Base-by-base conservation (phyloP, 2,329 filamentous ascomycete species). In the Epichloe scottii region DNA sequence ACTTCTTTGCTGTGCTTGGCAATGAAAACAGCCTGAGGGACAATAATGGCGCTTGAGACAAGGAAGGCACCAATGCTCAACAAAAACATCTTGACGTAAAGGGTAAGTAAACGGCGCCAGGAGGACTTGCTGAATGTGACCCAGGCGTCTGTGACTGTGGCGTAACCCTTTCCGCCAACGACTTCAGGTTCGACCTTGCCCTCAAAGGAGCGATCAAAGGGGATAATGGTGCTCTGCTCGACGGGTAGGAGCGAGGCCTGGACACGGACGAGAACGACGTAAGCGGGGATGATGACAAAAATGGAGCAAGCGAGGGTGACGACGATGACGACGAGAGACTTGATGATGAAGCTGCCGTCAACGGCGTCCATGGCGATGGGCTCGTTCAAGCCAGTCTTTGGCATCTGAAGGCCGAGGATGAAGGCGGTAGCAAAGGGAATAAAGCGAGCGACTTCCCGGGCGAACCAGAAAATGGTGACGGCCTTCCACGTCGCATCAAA, bases 181-280 rank as follows among this genome's bases (percentile, higher is more conserved):
- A 89, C 76, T 53, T 79, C 78, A n/a, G 87, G 82, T 56, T 84
- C 79, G 30, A 91, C 79, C 63, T 82, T 85, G 59, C 87, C 87
- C 56, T 78, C 80, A 62, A 94, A 94, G 33, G 84, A 84, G 57
- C 89, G 86, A 73, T 97, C 91, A 61, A 97, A 95, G 34, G 88
- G 84, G 37, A 97, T 83, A 56, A 96, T 86, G 26, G 87, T 82
- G 69, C 94, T 85, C 57, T 89, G 78, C 17, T 87, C 82, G 53
- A 88, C 84, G 0, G 89, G 80, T 3, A 97, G 80, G 59, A 95
- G 81, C 46, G 87, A 91, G 6, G 90, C 89, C 65, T 95, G 89
- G 37, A 95, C 82, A 55, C 91, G 88, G 57, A 85, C 76, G 53
- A 95, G 79, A 21, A 87, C 79, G 34, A 91, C 85, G 53, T 79